Conservation (phyloP, 352 stramenopile species). For the Globisporangium middletonii region DNA sequence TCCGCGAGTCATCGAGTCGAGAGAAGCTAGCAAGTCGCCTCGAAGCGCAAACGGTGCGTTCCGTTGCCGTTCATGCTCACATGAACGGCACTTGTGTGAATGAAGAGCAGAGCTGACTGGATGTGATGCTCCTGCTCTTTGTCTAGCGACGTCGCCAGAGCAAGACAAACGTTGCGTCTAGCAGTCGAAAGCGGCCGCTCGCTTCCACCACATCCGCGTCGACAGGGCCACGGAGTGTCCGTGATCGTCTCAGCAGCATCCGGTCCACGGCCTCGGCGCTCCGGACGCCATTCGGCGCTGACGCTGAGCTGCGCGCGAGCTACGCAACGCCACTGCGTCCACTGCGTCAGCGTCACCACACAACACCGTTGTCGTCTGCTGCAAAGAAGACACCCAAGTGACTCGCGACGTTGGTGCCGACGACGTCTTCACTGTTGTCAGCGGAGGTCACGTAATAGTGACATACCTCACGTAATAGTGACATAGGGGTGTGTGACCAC, state of each 20-base stretch:
- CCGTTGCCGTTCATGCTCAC: too few species aligned
- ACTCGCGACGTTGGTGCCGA: too few species aligned
- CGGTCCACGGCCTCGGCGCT: constrained; percentile 25
- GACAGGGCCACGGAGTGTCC: constrained; percentile 27
- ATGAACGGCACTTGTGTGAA: neutral
- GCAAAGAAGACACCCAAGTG: too few species aligned
- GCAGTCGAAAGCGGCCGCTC: constrained; percentile 20
- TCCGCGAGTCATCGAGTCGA: constrained; percentile 52
- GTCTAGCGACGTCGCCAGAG: constrained; percentile 20
- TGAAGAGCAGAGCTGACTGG: too few species aligned
- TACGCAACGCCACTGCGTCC: constrained; percentile 59
- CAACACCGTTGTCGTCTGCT: too few species aligned
- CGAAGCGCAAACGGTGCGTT: constrained; percentile 48
- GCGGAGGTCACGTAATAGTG: too few species aligned
- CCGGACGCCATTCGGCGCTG: constrained; percentile 43
- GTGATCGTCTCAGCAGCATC: constrained; percentile 45
- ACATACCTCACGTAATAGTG: too few species aligned
- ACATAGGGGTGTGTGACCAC: neutral
- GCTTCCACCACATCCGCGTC: neutral
- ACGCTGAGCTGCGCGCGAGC: constrained; percentile 65
- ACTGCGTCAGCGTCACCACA: neutral
- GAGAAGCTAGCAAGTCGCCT: constrained; percentile 62
- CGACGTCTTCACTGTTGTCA: too few species aligned
- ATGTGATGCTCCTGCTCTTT: neutral
- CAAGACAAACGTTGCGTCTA: constrained; percentile 4